A percentile compares a stretch with the other conserved stretches of the same genome.
These are phyloP conservation scores for Tetradesmus lagerheimii DNA, from an alignment of 139 green algal species.

Conservation along the genomic window DNA sequence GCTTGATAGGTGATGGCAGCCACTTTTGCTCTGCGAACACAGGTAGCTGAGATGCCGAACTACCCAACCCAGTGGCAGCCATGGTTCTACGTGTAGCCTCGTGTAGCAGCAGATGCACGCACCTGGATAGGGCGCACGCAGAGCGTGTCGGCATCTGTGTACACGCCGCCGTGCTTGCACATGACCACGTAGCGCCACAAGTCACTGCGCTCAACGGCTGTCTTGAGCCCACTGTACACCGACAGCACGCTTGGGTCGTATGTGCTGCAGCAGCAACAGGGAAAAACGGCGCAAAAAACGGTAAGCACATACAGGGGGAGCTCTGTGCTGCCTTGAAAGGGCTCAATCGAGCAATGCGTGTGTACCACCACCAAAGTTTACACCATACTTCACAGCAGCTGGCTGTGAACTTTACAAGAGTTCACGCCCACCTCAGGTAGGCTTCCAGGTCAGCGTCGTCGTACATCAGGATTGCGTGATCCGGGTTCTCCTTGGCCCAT, in stretches of 20 bases:
- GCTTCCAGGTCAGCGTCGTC: slow-evolving; percentile 36
- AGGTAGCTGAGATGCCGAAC: too few relatives aligned
- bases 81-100: too few relatives aligned
- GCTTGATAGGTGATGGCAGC: too few relatives aligned
- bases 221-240: slow-evolving; percentile 39
- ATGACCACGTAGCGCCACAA: slow-evolving; percentile 52
- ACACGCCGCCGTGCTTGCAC: slow-evolving; percentile 45
- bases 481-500: slow-evolving; percentile 39
- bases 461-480: slow-evolving; percentile 43
- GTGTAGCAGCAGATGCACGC: neutral
- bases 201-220: slow-evolving; percentile 43
- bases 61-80: too few relatives aligned
- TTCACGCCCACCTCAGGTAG: slow-evolving; percentile 21
- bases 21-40: too few relatives aligned
- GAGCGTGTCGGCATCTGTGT: slow-evolving; percentile 43
- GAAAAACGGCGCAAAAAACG: neutral
- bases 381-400: neutral
- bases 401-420: neutral
- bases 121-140: slow-evolving; percentile 45
- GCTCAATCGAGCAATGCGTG: too few relatives aligned
- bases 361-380: neutral
- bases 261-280: neutral
- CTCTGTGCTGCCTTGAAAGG: too few relatives aligned
- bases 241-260: slow-evolving; percentile 29
- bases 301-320: neutral